These are phyloP conservation scores for Geotrichum carabidarum DNA, from an alignment of 1,139 yeast species.

Conservation along the genomic window DNA sequence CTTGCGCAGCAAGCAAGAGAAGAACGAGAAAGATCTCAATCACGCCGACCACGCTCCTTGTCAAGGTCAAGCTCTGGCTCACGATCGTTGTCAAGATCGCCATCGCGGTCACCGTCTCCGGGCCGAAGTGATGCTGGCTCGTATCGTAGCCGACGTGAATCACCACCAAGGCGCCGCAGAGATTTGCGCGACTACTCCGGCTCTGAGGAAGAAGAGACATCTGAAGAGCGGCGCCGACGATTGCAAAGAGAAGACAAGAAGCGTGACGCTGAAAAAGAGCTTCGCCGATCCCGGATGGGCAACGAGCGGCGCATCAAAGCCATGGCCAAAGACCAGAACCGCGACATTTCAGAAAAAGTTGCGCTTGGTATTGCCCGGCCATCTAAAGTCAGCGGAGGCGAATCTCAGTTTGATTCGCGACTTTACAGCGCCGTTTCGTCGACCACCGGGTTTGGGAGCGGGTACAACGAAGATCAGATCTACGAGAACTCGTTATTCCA, in stretches of 20 bases:
- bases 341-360: conserved; percentile 54
- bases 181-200: conserved; percentile 13
- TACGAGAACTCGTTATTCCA: conserved; percentile 55
- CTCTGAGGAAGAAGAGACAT: conserved; percentile 18
- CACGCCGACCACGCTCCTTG: neutral
- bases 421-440: conserved; percentile 46
- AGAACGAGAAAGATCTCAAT: conserved; percentile 26
- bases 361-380: conserved; percentile 49
- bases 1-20: conserved; percentile 57
- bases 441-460: conserved; percentile 33
- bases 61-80: conserved; percentile 12
- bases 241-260: conserved; percentile 44
- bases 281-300: conserved; percentile 44
- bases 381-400: conserved; percentile 32
- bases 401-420: conserved; percentile 52
- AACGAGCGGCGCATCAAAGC: conserved; percentile 43
- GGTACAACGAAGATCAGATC: conserved; percentile 45
- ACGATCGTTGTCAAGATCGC: conserved; percentile 3
- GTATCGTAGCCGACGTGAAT: neutral
- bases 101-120: neutral
- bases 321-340: conserved; percentile 44
- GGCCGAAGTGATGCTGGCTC: too few relatives aligned
- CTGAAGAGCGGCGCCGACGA: conserved; percentile 39
- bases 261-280: conserved; percentile 45
- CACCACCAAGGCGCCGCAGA: neutral